phyloP scores from a whole-genome alignment of 495 filamentous ascomycete genomes.

The Extremus antarcticus region DNA sequence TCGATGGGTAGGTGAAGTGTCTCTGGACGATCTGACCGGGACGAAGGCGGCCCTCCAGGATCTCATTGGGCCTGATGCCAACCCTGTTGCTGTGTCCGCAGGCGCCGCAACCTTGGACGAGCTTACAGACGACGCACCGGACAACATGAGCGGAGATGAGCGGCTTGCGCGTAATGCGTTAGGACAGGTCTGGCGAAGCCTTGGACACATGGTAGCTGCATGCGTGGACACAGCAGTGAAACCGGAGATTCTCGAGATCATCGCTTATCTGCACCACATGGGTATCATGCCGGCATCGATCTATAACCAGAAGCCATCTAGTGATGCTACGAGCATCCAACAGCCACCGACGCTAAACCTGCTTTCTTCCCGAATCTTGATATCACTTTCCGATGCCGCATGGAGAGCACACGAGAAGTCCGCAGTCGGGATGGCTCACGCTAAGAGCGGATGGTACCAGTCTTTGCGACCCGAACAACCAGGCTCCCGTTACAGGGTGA shows the following conservation, averaged over 20 bases:
- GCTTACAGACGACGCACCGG: constrained; percentile 14
- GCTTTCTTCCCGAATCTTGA: constrained; percentile 48
- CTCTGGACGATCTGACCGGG: neutral
- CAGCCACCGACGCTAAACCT: constrained; percentile 49
- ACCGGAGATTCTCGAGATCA: constrained; percentile 46
- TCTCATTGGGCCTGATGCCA: neutral
- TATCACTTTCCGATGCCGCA: constrained; percentile 50
- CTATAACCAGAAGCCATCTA: constrained; percentile 36
- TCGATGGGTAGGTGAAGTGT: neutral
- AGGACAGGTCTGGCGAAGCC: constrained; percentile 38
- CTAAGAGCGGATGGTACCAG: constrained; percentile 30
- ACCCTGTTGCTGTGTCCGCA: neutral
- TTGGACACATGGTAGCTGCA: constrained; percentile 45
- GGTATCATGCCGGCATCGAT: constrained; percentile 47
- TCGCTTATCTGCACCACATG: constrained; percentile 50
- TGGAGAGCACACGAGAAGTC: constrained; percentile 44
- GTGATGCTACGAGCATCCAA: constrained; percentile 33
- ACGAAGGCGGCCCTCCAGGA: neutral
- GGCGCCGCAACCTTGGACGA: constrained; percentile 5
- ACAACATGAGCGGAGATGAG: neutral
- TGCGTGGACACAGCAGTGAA: constrained; percentile 42
- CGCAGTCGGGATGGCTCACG: constrained; percentile 34
- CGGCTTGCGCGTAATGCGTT: constrained; percentile 19
- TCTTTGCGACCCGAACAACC: constrained; percentile 38
- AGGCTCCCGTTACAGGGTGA: constrained; percentile 39